phyloP scores from a whole-genome alignment of 352 stramenopile species.

The Stephanocyclus meneghinianus region DNA sequence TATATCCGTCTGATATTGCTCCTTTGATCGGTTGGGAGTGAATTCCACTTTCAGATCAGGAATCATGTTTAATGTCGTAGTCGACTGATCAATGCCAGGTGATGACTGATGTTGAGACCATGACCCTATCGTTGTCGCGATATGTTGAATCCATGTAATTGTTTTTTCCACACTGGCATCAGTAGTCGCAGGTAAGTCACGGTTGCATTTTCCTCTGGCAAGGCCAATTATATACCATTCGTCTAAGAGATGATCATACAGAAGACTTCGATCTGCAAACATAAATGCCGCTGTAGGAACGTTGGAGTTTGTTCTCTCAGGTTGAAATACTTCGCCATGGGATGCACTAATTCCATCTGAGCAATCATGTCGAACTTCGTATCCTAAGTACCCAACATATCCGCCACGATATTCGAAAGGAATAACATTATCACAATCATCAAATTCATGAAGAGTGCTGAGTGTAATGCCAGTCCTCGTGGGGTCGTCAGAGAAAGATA shows the following conservation, averaged over 20 bases:
- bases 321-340: constrained; percentile 39
- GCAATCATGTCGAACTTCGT: constrained; percentile 73
- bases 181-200: neutral
- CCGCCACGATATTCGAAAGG: constrained; percentile 77
- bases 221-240: constrained; percentile 86
- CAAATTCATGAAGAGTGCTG: constrained; percentile 21
- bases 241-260: constrained; percentile 87
- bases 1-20: constrained; percentile 88
- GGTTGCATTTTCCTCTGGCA: constrained; percentile 25
- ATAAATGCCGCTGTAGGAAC: constrained; percentile 89
- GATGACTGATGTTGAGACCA: neutral
- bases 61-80: neutral
- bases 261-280: constrained; percentile 87
- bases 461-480: constrained; percentile 12
- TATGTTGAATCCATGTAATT: constrained; percentile 45
- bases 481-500: neutral
- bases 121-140: constrained; percentile 22
- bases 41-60: constrained; percentile 31
- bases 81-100: neutral
- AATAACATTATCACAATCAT: constrained; percentile 20
- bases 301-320: constrained; percentile 48
- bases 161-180: constrained; percentile 1
- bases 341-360: constrained; percentile 19
- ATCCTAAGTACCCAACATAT: constrained; percentile 77
- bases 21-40: constrained; percentile 61